Base-by-base conservation (phyloP, 805 yeast species). In the Starmerella apicola region DNA sequence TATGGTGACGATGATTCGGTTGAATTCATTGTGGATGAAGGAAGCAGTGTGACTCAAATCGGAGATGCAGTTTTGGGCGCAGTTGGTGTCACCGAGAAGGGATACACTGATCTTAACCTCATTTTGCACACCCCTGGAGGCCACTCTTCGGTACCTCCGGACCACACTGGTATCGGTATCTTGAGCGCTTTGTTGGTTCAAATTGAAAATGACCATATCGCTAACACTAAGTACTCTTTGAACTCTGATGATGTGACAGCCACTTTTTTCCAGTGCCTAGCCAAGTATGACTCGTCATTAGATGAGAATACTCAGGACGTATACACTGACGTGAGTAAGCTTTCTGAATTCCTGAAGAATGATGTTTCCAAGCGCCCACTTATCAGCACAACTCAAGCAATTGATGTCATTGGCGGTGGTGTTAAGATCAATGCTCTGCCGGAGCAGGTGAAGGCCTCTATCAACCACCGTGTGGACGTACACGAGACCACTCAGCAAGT, bases 101-200 rank as follows among this genome's bases (percentile, higher is more conserved):
- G 82, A 4, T 68, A 66, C 42, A 54, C 76, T 16, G 76, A 75
- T 48, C 50, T 69, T 3, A 45, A 53, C 22, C 62, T 78, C 31
- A 64, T 65, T 3, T 59, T 80, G 30, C 60, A 61, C 19, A 75
- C 81, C 17, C 72, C 74, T 12, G 93, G 93, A 28, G 93, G 93
- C 7, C 93, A 81, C 54, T 74, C 88, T 1, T 78, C 86, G 7
- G 57, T 69, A n/a, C 91, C 93, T 7, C 88, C 86, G 2, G 78
- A 72, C 34, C 91, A 82, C 53, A 81, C 93, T 4, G 69, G 80
- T 2, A 80, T 83, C 59, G 94, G 91, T 10, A 68, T 82, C 27
- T 63, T 77, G 37, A 66, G 83, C 2, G 74, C 78, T 42, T 62
- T 81, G 40, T 64, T 77, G 9, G 57, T 63, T 8, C 49, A 56